These are phyloP conservation scores for Blastocystis sp. DNA, from an alignment of 352 stramenopile species.

Conservation along the genomic window DNA sequence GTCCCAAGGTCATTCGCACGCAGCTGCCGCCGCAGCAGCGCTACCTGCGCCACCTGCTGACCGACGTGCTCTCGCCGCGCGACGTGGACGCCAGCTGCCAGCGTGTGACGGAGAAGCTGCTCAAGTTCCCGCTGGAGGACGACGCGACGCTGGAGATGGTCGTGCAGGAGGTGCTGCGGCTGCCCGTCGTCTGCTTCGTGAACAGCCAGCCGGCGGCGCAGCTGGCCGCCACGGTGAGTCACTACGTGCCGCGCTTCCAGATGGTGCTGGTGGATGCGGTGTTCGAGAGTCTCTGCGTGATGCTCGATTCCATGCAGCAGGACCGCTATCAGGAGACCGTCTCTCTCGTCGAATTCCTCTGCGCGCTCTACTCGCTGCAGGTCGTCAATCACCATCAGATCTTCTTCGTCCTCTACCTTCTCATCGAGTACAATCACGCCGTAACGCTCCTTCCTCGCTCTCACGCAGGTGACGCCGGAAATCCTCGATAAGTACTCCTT, in stretches of 20 bases:
- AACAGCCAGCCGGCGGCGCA: not conserved
- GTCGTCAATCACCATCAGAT: not conserved
- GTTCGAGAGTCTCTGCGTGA: not conserved
- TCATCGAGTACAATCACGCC: slow-evolving; percentile 26
- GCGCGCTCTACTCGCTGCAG: not conserved
- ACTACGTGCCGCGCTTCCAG: not conserved
- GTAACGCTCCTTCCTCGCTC: not conserved
- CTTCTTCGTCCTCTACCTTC: not conserved
- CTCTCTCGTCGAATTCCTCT: not conserved
- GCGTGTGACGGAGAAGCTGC: not conserved
- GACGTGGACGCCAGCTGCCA: not conserved
- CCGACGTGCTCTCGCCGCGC: not conserved
- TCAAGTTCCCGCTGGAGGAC: not conserved
- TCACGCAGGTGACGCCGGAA: not conserved
- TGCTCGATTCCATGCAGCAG: not conserved
- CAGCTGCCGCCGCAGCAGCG: not conserved
- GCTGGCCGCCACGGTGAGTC: not conserved
- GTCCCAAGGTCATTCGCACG: not conserved
- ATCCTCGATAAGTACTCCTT: not conserved
- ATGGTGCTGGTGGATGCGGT: not conserved
- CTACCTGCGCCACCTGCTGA: not conserved
- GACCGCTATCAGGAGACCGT: not conserved
- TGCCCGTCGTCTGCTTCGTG: not conserved
- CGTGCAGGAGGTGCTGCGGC: not conserved
- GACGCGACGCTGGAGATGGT: not conserved